Conservation (phyloP, 768 basidiomycete genomes). For the Termitomyces bulborhizus region DNA sequence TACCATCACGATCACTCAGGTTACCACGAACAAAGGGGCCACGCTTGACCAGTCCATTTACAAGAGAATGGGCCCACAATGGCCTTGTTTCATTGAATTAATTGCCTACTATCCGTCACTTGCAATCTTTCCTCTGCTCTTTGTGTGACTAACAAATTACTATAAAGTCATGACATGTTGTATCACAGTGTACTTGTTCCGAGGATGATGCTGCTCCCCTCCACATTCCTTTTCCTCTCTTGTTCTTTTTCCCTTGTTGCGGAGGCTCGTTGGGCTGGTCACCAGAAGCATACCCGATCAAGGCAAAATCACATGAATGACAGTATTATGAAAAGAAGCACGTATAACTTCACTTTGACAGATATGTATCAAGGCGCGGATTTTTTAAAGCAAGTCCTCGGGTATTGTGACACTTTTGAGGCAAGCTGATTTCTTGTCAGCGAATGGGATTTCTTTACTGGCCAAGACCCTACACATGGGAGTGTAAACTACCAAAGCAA, state of each 20-base stretch:
- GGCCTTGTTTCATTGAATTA: background rate
- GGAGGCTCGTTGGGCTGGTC: constrained; percentile 15
- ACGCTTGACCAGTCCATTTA: background rate
- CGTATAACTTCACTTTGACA: constrained; percentile 21
- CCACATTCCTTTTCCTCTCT: constrained; percentile 2
- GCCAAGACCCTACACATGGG: constrained; percentile 64
- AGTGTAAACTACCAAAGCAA: constrained; percentile 52
- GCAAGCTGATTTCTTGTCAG: constrained; percentile 24
- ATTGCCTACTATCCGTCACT: background rate
- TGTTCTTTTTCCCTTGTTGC: constrained; percentile 20
- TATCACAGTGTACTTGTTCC: background rate
- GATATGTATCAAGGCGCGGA: constrained; percentile 40
- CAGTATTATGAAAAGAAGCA: constrained; percentile 4
- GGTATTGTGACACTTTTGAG: background rate
- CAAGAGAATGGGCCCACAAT: background rate
- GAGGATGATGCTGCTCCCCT: constrained; percentile 5
- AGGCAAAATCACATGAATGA: background rate
- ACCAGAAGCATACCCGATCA: constrained; percentile 18
- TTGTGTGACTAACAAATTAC: background rate
- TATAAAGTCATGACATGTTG: constrained; percentile 3
- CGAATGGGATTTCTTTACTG: constrained; percentile 61
- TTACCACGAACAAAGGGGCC: background rate
- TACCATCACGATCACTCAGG: background rate
- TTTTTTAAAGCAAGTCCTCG: constrained; percentile 50
- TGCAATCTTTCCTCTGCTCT: background rate